These are phyloP conservation scores for Alternaria infectoria DNA, from an alignment of 2,329 filamentous ascomycete species.

Conservation along the genomic window DNA sequence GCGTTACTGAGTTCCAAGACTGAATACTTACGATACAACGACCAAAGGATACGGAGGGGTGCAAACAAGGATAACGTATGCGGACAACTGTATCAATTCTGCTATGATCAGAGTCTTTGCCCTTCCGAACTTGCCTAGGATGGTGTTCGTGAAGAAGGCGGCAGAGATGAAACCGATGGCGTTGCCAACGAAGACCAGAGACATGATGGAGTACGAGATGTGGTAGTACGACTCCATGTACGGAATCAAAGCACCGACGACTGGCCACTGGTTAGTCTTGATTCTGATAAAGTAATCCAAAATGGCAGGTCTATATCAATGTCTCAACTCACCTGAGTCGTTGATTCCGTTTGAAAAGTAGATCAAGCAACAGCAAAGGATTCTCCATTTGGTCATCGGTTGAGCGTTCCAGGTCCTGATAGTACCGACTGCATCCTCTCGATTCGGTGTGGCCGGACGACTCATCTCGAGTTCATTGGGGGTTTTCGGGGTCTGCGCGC, in stretches of 20 bases:
- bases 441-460: constrained; percentile 56
- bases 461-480: constrained; percentile 61
- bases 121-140: constrained; percentile 69
- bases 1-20: too few species aligned
- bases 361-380: constrained; percentile 68
- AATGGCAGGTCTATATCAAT: not conserved
- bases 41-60: constrained; percentile 74
- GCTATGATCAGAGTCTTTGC: constrained; percentile 67
- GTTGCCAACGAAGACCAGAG: constrained; percentile 80
- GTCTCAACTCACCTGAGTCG: constrained; percentile 61
- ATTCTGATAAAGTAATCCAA: not conserved
- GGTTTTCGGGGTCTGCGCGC: constrained; percentile 37
- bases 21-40: constrained; percentile 54
- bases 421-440: constrained; percentile 52
- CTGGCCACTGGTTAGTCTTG: constrained; percentile 22
- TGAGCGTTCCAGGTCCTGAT: constrained; percentile 64
- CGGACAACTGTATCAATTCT: constrained; percentile 63
- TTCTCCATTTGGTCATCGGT: constrained; percentile 72
- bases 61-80: constrained; percentile 69
- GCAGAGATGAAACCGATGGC: constrained; percentile 77
- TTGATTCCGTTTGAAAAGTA: constrained; percentile 74
- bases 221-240: constrained; percentile 78
- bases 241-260: constrained; percentile 78
- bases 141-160: constrained; percentile 70
- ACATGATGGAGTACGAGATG: constrained; percentile 80